phyloP scores from a whole-genome alignment of 2,329 filamentous ascomycete genomes.

The Ophiostoma tasmaniense region DNA sequence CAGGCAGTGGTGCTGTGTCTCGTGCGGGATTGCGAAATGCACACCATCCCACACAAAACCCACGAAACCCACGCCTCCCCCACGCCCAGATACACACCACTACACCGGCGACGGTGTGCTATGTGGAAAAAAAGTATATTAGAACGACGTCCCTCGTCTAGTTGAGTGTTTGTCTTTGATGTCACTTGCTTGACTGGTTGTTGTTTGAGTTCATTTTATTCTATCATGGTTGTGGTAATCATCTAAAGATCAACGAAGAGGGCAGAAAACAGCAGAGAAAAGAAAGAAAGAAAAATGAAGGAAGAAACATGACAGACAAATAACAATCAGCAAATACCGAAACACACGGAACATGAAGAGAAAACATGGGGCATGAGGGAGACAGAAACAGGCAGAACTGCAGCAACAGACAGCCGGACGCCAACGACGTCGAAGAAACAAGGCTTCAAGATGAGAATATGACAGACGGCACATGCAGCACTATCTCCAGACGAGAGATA shows the following conservation, averaged over 20 bases:
- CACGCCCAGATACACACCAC: constrained; percentile 4
- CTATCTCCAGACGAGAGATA: background rate
- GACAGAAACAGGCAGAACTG: background rate
- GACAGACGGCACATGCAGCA: background rate
- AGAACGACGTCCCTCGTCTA: background rate
- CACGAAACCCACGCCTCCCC: constrained; percentile 6
- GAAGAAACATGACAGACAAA: background rate
- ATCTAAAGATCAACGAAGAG: background rate
- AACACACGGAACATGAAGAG: background rate
- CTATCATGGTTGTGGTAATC: background rate
- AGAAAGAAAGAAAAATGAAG: background rate
- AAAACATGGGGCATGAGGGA: background rate
- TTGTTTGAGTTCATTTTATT: background rate
- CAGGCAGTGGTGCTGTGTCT: background rate
- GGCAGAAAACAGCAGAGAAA: background rate
- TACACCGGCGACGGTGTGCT: background rate
- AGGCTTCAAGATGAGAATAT: background rate
- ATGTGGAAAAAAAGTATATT: background rate
- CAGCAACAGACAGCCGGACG: too few species aligned
- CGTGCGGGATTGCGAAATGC: background rate
- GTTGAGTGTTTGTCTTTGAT: background rate
- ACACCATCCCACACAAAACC: constrained; percentile 5
- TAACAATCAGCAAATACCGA: background rate
- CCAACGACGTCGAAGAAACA: background rate
- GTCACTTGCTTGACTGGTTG: background rate